These are phyloP conservation scores for Mycoemilia scoparia DNA, from an alignment of 192 early-diverging fungal genomes.

Conservation along the genomic window DNA sequence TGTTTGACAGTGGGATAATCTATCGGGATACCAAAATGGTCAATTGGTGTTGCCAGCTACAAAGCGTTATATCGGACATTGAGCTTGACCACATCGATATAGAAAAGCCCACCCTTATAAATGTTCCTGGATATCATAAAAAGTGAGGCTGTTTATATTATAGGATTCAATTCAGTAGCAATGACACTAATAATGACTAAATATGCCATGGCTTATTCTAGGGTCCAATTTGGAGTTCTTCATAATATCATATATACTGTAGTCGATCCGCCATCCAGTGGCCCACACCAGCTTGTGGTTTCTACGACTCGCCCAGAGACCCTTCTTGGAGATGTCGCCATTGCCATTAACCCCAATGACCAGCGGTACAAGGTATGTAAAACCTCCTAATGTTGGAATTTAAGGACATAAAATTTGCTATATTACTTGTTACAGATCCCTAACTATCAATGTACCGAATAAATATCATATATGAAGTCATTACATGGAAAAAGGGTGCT, in stretches of 20 bases:
- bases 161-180: not conserved
- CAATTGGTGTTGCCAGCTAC: slow-evolving; percentile 88
- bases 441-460: not conserved
- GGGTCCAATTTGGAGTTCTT: slow-evolving; percentile 89
- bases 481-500: slow-evolving; percentile 49
- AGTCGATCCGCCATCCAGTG: slow-evolving; percentile 33
- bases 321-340: slow-evolving; percentile 91
- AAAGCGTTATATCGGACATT: slow-evolving; percentile 91
- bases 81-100: slow-evolving; percentile 81
- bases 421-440: too few relatives aligned
- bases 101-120: slow-evolving; percentile 43
- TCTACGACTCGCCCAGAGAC: slow-evolving; percentile 97
- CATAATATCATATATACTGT: slow-evolving; percentile 78
- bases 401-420: too few relatives aligned
- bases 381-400: too few relatives aligned
- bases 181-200: not conserved
- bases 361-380: slow-evolving; percentile 56
- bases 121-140: slow-evolving; percentile 57
- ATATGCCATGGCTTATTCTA: slow-evolving; percentile 17
- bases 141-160: slow-evolving; percentile 23
- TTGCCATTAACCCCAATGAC: slow-evolving; percentile 84
- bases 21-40: slow-evolving; percentile 85
- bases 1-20: slow-evolving; percentile 75
- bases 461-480: slow-evolving; percentile 12
- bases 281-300: slow-evolving; percentile 54